Percentiles rank a stretch among this genome's conserved stretches.
phyloP scores from a whole-genome alignment of 2,329 filamentous ascomycete genomes.

The Cladorrhinum sp. region DNA sequence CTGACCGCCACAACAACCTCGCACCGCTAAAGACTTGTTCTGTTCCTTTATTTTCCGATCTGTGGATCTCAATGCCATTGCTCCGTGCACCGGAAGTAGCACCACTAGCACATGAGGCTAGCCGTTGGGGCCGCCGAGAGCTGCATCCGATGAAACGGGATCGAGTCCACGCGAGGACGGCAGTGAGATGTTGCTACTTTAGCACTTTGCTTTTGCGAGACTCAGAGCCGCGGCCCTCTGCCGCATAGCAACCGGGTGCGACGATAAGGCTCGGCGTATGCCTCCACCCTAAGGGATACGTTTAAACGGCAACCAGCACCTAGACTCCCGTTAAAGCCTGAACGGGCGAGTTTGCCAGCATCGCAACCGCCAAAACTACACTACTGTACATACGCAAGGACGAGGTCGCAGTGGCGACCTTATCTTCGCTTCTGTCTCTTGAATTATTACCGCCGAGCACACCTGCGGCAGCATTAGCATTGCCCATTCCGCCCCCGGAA shows the following conservation, averaged over 20 bases:
- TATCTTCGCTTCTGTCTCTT: not conserved
- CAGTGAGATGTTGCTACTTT: not conserved
- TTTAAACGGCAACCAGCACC: not conserved
- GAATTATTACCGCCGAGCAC: not conserved
- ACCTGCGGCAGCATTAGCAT: not conserved
- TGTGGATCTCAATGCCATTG: conserved; percentile 10
- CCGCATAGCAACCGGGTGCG: not conserved
- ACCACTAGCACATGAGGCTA: not conserved
- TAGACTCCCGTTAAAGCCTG: not conserved
- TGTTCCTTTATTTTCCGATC: conserved; percentile 22
- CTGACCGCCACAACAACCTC: conserved; percentile 10
- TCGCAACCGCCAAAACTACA: too few relatives aligned
- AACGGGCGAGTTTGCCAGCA: not conserved
- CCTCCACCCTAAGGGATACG: not conserved
- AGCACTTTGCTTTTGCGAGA: not conserved
- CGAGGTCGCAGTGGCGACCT: not conserved
- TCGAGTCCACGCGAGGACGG: not conserved
- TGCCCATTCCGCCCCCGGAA: not conserved
- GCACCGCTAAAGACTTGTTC: not conserved
- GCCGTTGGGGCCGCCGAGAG: conserved; percentile 6
- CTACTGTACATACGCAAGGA: too few relatives aligned
- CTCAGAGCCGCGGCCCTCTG: not conserved
- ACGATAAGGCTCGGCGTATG: not conserved
- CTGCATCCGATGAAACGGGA: conserved; percentile 4
- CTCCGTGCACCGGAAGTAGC: conserved; percentile 1